Evolutionary conservation across 2,329 filamentous ascomycete species (phyloP).

Genomic region (Ceratocystis lukuohia): DNA sequence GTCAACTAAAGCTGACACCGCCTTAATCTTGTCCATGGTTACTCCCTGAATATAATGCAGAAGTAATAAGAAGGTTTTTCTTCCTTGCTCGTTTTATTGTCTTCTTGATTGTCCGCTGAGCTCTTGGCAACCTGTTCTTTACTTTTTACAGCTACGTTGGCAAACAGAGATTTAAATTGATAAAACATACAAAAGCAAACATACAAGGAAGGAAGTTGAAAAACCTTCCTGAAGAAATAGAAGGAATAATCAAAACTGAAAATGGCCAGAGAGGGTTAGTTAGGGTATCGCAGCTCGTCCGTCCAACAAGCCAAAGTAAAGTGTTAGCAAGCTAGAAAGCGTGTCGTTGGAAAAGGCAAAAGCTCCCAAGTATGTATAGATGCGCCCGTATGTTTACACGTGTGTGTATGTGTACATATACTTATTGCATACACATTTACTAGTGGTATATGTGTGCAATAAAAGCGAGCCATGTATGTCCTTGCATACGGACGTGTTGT

Average conservation of each 20-base stretch:
- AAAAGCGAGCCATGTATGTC: background rate
- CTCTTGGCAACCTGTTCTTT: background rate
- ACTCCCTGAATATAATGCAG: background rate
- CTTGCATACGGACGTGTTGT: background rate
- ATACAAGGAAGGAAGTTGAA: background rate
- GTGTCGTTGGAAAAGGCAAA: no score
- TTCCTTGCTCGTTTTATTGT: background rate
- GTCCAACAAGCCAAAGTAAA: no score
- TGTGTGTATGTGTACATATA: background rate
- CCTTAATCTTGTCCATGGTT: background rate
- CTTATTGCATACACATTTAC: background rate
- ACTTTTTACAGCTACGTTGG: background rate
- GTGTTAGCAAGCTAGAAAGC: no score
- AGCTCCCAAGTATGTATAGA: background rate
- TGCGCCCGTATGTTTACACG: background rate
- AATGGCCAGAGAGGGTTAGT: background rate
- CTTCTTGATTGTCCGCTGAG: background rate
- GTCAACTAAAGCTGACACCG: background rate
- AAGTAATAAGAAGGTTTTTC: background rate
- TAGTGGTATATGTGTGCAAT: background rate
- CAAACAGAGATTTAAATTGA: background rate
- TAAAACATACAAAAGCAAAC: background rate
- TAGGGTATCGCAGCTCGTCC: no score
- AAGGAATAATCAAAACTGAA: no score
- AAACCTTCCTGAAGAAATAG: no score